Evolutionary conservation across 257 asterid genomes (phyloP), one percentile per base, ranked within the genome.

Genomic region (Fraxinus americana): DNA sequence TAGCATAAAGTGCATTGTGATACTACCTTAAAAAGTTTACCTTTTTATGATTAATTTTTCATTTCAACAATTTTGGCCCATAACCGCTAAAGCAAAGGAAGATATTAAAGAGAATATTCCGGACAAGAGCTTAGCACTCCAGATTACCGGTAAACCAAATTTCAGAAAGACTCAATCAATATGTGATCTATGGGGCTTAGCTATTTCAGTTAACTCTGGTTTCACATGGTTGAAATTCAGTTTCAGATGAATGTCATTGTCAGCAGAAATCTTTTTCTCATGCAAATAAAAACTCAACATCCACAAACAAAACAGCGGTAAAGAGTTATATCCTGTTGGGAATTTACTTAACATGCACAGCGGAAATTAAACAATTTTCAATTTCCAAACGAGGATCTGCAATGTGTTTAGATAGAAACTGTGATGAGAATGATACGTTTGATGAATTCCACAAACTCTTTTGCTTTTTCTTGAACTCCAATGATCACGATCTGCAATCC

Each of bases 211-310:
- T 41, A 48, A 30, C 73, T 41, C 29, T 12, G 57, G 39, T 36
- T 52, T 54, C 71, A 70, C 57, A 70, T n/a, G 57, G 75, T n/a
- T 23, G 50, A 70, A 45, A 34, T 34, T 16, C 27, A 23, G 41
- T 13, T 69, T 34, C 41, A n/a, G 23, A 63, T 66, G 73, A 63
- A 73, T 36, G 11, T 8, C 39, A 73, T 59, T 19, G 45, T 66
- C 68, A 29, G 54, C 68, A 78, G 70, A 43, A 38, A 29, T 68
- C 82, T 67, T 35, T 36, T 16, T 48, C 57, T 57, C 21, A 12
- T 68, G 73, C 30, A 63, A 7, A n/a, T 7, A 34, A 19, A 67
- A 27, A 34, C 11, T 9, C 43, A 36, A 39, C 35, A 48, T 16
- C 45, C 34, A 79, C n/a, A 35, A 67, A 48, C 39, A 17, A 36